Conservation (phyloP, 768 basidiomycete genomes). For the Panellus pusillus region DNA sequence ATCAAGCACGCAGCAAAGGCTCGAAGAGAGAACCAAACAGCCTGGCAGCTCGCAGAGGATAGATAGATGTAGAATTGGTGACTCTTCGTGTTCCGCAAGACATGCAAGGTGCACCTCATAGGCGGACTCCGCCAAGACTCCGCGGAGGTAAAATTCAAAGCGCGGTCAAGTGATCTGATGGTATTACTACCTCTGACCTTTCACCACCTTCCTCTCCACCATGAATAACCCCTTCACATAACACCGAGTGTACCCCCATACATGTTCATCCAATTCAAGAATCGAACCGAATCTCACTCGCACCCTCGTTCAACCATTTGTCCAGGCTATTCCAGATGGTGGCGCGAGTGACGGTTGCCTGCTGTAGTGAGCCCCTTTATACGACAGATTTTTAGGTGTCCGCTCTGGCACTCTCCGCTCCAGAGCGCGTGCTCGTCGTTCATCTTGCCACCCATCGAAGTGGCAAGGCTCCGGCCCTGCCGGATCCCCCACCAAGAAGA, state of each 20-base stretch:
- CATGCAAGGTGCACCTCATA: too few relatives aligned
- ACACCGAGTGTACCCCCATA: conserved; percentile 24
- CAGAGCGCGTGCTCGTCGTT: conserved; percentile 35
- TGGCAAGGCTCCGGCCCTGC: too few relatives aligned
- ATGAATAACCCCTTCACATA: conserved; percentile 24
- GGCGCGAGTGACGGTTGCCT: conserved; percentile 34
- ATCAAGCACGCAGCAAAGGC: too few relatives aligned
- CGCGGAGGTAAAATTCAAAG: too few relatives aligned
- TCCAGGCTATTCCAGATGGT: conserved; percentile 24
- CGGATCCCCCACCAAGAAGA: background rate
- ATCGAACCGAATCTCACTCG: conserved; percentile 6
- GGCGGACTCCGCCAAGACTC: too few relatives aligned
- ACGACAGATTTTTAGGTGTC: conserved; percentile 35
- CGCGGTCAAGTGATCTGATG: too few relatives aligned
- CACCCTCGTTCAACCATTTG: conserved; percentile 29
- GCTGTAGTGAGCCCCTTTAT: conserved; percentile 46
- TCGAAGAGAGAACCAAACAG: too few relatives aligned
- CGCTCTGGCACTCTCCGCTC: conserved; percentile 41
- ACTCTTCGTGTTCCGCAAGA: too few relatives aligned
- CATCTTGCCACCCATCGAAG: conserved; percentile 22
- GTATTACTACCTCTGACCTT: background rate
- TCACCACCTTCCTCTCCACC: background rate
- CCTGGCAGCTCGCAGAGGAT: too few relatives aligned
- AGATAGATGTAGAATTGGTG: too few relatives aligned
- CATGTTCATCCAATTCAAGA: conserved; percentile 31